Conservation (phyloP, 208 protist genomes). For the Cochliopodium minus region DNA sequence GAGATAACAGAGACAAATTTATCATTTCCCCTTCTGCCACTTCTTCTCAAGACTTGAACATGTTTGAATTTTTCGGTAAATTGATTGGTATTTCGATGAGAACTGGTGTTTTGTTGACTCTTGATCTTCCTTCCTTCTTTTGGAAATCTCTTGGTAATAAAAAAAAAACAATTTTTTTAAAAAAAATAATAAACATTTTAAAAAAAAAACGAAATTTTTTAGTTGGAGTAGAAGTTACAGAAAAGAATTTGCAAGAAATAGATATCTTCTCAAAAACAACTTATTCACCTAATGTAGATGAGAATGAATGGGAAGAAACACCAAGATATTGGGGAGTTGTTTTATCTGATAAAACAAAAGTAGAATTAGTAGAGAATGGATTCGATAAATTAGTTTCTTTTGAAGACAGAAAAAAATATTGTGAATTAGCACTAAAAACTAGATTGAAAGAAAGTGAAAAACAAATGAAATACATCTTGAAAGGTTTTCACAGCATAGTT, state of each 20-base stretch:
- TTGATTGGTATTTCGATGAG: constrained; percentile 79
- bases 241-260: constrained; percentile 11
- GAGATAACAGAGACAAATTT: constrained; percentile 58
- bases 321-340: no score
- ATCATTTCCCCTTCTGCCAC: constrained; percentile 33
- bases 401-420: constrained; percentile 49
- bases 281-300: no score
- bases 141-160: constrained; percentile 61
- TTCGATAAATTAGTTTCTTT: constrained; percentile 42
- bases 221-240: no score
- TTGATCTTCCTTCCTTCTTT: constrained; percentile 66
- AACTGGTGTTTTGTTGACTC: constrained; percentile 55
- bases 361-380: constrained; percentile 54
- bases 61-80: constrained; percentile 60
- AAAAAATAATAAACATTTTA: no score
- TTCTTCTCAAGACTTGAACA: constrained; percentile 33
- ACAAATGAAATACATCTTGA: constrained; percentile 47
- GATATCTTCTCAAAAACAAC: constrained; percentile 38
- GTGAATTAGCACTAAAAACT: constrained; percentile 36
- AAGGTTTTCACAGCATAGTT: constrained; percentile 58
- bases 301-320: no score
- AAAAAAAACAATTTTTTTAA: neutral
- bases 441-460: constrained; percentile 55
- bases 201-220: no score
- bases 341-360: constrained; percentile 37